Evolutionary conservation across 129 eudicot genomes (phyloP), one percentile per base, ranked within the genome.

Genomic region (sunflower (Helianthus annuus)): DNA sequence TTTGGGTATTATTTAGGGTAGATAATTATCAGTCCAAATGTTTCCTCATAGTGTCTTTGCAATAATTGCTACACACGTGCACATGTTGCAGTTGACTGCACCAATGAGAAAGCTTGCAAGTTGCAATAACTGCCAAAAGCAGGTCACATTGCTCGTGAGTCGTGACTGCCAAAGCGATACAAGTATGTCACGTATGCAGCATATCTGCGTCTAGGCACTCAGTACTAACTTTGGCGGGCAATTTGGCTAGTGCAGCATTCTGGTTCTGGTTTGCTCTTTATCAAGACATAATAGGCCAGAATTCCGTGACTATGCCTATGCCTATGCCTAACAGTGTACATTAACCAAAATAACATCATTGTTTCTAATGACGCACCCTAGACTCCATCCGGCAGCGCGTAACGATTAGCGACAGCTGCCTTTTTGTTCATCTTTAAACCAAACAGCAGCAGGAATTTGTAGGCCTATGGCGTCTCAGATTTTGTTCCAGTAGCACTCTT

Each of bases 101-200:
- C 85, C 66, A 83, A 86, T 16, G 85, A 86, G 10, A 86, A 80
- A 68, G 85, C 91, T 48, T 86, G 91, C 85, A 83, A 86, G 76
- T 12, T 85, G 86, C 79, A 85, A 76, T 71, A 85, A 82, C 79
- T 76, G 89, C 76, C 82, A 6, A 82, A 82, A 75, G 76, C 82
- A 9, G 83, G 84, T 5, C 90, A 82, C 76, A 78, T 82, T 55
- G 86, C 90, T 57, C 82, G 85, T 1, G 82, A 29, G 34, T 29
- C 3, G 34, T 29, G 34, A 29, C 34, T 85, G 89, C 75, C 60
- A 40, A 1, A 67, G 75, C 13, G 80, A 81, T n/a, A 29, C 86
- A 83, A 12, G 77, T 78, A 22, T 85, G 89, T 53, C 78, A 85
- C 74, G 12, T 85, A 10, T 85, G 86, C 77, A 81, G 72, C 72